Evolutionary conservation across 1,284 basidiomycete species (phyloP).

Genomic region (Trichosporon faecale): DNA sequence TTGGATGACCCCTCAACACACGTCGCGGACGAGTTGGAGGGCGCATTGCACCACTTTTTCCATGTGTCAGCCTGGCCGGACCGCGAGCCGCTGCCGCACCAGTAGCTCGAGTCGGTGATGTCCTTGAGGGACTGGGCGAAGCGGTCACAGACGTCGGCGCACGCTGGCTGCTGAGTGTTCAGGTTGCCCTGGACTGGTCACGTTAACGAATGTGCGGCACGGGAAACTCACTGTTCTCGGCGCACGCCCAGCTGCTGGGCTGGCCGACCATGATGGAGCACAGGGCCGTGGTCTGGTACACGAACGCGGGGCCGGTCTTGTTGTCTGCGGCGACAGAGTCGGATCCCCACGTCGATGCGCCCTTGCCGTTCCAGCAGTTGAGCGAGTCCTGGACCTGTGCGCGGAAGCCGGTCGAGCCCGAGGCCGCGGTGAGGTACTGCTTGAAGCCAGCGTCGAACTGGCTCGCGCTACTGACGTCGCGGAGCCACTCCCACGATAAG

Average conservation of each 20-base stretch:
- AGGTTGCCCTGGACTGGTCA: not conserved
- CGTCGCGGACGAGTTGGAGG: constrained; percentile 46
- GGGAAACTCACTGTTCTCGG: constrained; percentile 35
- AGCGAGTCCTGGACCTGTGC: constrained; percentile 39
- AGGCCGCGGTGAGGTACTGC: constrained; percentile 41
- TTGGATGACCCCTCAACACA: constrained; percentile 51
- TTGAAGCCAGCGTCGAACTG: constrained; percentile 5
- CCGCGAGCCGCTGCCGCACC: constrained; percentile 35
- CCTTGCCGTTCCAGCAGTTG: constrained; percentile 43
- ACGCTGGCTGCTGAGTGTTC: constrained; percentile 25
- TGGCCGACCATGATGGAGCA: constrained; percentile 46
- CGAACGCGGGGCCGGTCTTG: constrained; percentile 32
- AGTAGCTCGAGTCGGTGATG: constrained; percentile 27
- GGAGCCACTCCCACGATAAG: constrained; percentile 29
- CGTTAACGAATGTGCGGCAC: not conserved
- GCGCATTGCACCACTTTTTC: constrained; percentile 50
- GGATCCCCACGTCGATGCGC: constrained; percentile 15
- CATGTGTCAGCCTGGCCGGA: constrained; percentile 46
- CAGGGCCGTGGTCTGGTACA: constrained; percentile 45
- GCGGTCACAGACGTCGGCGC: constrained; percentile 43
- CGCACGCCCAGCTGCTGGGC: constrained; percentile 32
- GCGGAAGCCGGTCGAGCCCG: constrained; percentile 39
- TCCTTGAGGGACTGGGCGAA: constrained; percentile 35
- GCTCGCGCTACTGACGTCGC: constrained; percentile 13
- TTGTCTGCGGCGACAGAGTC: constrained; percentile 43